Base-by-base conservation (phyloP, 2,329 filamentous ascomycete species). In the Thermochaetoides dissita region DNA sequence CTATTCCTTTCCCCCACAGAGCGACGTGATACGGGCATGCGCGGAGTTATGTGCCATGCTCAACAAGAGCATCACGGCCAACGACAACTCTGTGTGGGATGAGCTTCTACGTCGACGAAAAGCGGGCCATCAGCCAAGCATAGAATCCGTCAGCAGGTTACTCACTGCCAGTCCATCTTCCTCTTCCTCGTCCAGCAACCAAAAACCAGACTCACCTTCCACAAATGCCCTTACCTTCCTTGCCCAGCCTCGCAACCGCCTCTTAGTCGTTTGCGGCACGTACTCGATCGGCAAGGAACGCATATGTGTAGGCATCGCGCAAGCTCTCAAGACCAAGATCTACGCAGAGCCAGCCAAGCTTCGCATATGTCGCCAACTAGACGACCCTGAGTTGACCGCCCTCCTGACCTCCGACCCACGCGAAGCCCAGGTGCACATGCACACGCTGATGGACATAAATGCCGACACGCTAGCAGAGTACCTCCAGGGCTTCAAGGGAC, bases 241-340 rank as follows among this genome's bases (percentile, higher is more conserved):
- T 10, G 49, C 8, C 12, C 37, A 44, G 35, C 45, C 47, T 30
- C 68, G 69, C 37, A 79, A 84, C 37, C 79, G 86, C 5, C 71
- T 98, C 2, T 72, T 98, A 0, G 84, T 98, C 6, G 76, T 98
- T 6, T 93, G 94, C 46, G 91, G 91, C 36, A 98, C 91, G 0
- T 98, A 98, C 63, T 93, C 84, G 53, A 98, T 98, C 54, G 91
- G 91, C 56, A 98, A 98, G 63, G 91, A 98, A 61, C 81, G 88
- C 34, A 88, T 98, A 50, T 96, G 89, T 58, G 70, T 94, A 30
- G 88, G 86, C 36, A 94, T 98, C 49, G 91, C 91, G 4, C 76
- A 81, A 53, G 88, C 88, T 0, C 69, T 98, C 2, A 69, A 78
- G 34, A 84, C 80, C 51, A 94, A 94, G 57, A 96, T 98, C 48